Base-by-base conservation (phyloP, 2,329 filamentous ascomycete genomes). In the Diplodia scrobiculata region DNA sequence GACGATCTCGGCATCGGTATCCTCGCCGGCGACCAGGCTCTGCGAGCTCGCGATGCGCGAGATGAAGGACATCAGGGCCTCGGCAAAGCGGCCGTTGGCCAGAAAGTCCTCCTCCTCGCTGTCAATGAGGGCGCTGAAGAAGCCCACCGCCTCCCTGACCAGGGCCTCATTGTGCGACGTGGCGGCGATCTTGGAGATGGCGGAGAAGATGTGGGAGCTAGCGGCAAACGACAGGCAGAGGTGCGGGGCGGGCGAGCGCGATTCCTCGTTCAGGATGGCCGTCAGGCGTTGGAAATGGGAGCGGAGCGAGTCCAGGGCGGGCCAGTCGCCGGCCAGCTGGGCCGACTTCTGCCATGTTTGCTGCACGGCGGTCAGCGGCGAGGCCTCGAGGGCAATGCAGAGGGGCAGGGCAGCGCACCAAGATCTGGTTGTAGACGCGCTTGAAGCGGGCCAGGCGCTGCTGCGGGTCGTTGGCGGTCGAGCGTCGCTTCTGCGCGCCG, bases 31-130 rank as follows among this genome's bases (percentile, higher is more conserved):
- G n/a, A 87, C 84, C 68, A 91, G 87, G 73, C 86, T 89, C 71
- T 90, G 91, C 67, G 87, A 84, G 51, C 89, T 89, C 1, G 90
- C 88, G 41, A 94, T 92, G 70, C 89, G 87, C 68, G 92, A 86
- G 60, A 97, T 84, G 67, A 99, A 86, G 71, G 92, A 91, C 74
- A 96, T 95, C 73, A 99, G 79, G 72, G 91, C 94, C 67, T 89
- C 86, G 2, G 95, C 92, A 76, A 99, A 99, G 65, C 87, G 84
- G 36, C 89, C 86, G 73, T 91, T 96, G 74, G 96, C 91, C 55
- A 97, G 87, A 73, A 98, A 96, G 41, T 92, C 92, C 75, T 97
- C 95, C 79, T 97, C 93, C 77, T 98, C 95, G 76, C 92, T 95
- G 79, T 99, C 95, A 72, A 98, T 91, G 69, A 99, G 84, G 17